Evolutionary conservation across 2,329 filamentous ascomycete species (phyloP).

Genomic region (Scytalidium lignicola): DNA sequence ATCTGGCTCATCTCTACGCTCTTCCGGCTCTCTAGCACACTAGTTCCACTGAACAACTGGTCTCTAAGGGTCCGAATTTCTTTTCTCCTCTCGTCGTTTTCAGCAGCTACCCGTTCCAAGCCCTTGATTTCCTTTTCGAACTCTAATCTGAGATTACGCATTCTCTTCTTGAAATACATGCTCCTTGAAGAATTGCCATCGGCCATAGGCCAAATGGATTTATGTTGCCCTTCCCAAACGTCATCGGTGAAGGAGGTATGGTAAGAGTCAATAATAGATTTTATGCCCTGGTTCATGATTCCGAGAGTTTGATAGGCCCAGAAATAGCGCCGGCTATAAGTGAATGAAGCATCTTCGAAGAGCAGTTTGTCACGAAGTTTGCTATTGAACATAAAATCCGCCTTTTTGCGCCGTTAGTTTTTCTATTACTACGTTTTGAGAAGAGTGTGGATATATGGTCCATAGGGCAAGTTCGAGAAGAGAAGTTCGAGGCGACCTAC

Average conservation of each 20-base stretch:
- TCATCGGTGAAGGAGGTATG: slow-evolving; percentile 52
- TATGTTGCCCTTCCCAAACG: slow-evolving; percentile 52
- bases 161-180: slow-evolving; percentile 41
- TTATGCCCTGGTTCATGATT: slow-evolving; percentile 54
- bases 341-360: slow-evolving; percentile 57
- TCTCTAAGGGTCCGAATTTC: slow-evolving; percentile 54
- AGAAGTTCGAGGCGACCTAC: slow-evolving; percentile 22
- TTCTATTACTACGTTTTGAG: no score
- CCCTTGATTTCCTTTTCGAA: slow-evolving; percentile 40
- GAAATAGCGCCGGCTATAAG: slow-evolving; percentile 57
- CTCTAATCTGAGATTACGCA: slow-evolving; percentile 42
- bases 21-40: slow-evolving; percentile 54
- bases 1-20: slow-evolving; percentile 50
- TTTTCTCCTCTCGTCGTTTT: slow-evolving; percentile 47
- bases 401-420: slow-evolving; percentile 20
- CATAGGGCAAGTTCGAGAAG: neutral
- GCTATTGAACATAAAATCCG: slow-evolving; percentile 54
- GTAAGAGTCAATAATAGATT: slow-evolving; percentile 52
- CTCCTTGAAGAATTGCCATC: slow-evolving; percentile 39
- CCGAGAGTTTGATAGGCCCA: slow-evolving; percentile 58
- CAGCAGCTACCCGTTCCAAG: slow-evolving; percentile 13
- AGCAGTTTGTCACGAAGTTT: slow-evolving; percentile 51
- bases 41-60: slow-evolving; percentile 59
- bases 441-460: no score
- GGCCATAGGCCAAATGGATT: slow-evolving; percentile 50